Percentiles rank a stretch among this genome's conserved stretches.
phyloP scores from a whole-genome alignment of 768 basidiomycete genomes.

The Amanita phalloides region DNA sequence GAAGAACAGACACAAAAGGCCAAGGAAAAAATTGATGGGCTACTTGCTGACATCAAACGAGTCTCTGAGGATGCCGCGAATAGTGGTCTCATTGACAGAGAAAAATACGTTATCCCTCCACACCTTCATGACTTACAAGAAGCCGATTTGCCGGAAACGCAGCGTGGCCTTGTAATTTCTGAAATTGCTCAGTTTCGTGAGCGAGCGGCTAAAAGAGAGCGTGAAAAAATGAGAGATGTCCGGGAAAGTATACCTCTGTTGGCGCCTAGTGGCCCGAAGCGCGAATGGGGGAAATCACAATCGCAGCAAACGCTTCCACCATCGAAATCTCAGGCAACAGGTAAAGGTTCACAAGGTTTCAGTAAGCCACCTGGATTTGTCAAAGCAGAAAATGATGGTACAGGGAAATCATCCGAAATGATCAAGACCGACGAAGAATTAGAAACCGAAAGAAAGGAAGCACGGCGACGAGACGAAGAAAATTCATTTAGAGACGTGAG shows the following conservation, averaged over 20 bases:
- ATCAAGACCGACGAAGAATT: conserved; percentile 71
- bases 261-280: conserved; percentile 65
- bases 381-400: conserved; percentile 40
- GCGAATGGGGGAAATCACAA: conserved; percentile 73
- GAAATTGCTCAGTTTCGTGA: conserved; percentile 97
- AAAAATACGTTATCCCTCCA: conserved; percentile 87
- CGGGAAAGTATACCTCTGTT: conserved; percentile 44
- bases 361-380: conserved; percentile 80
- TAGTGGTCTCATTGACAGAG: conserved; percentile 66
- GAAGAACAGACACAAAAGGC: conserved; percentile 55
- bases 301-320: conserved; percentile 19
- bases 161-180: conserved; percentile 85
- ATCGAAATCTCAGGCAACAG: conserved; percentile 39
- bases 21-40: conserved; percentile 49
- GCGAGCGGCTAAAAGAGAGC: conserved; percentile 82
- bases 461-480: conserved; percentile 69
- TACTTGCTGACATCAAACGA: conserved; percentile 64
- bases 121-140: conserved; percentile 95
- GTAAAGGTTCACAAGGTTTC: conserved; percentile 67
- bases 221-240: conserved; percentile 79
- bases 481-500: conserved; percentile 79
- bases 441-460: conserved; percentile 72
- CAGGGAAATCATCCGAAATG: conserved; percentile 15
- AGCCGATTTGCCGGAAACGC: conserved; percentile 92
- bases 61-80: conserved; percentile 67